Conservation (phyloP, 257 asterid species). For the Misopates orontium region DNA sequence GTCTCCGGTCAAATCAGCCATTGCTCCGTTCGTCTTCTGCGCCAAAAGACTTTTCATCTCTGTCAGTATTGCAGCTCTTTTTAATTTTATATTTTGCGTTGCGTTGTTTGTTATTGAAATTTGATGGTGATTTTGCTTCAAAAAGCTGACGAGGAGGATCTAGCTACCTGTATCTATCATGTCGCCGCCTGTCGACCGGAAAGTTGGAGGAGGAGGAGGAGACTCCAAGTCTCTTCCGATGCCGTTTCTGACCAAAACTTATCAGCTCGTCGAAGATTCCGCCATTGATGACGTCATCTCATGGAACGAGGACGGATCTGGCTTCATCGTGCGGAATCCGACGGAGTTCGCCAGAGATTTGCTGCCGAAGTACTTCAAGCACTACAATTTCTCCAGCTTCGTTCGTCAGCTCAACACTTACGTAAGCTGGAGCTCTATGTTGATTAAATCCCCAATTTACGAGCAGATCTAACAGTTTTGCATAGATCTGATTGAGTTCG, state of each 20-base stretch:
- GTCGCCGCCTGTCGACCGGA: constrained; percentile 58
- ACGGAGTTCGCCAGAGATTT: constrained; percentile 79
- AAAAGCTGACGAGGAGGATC: no score
- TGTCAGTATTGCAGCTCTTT: no score
- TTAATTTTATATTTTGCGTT: no score
- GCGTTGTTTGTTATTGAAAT: no score
- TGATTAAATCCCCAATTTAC: no score
- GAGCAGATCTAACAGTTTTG: background rate
- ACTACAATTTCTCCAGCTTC: no score
- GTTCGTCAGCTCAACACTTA: constrained; percentile 92
- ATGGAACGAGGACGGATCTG: constrained; percentile 89
- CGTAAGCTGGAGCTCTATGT: constrained; percentile 51
- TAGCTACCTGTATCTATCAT: constrained; percentile 34
- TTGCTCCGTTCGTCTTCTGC: no score
- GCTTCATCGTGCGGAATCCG: constrained; percentile 84
- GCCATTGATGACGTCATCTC: constrained; percentile 70
- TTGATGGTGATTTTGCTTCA: no score
- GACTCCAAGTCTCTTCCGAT: constrained; percentile 66
- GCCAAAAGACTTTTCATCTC: no score
- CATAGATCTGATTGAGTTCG: background rate
- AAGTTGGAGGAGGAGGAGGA: constrained; percentile 47
- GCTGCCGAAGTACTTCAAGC: constrained; percentile 83
- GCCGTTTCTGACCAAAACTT: constrained; percentile 85
- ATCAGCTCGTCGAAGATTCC: constrained; percentile 73
- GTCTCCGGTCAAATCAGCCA: no score